Conservation (phyloP, 805 yeast species). For the Barnettozyma sucrosica region DNA sequence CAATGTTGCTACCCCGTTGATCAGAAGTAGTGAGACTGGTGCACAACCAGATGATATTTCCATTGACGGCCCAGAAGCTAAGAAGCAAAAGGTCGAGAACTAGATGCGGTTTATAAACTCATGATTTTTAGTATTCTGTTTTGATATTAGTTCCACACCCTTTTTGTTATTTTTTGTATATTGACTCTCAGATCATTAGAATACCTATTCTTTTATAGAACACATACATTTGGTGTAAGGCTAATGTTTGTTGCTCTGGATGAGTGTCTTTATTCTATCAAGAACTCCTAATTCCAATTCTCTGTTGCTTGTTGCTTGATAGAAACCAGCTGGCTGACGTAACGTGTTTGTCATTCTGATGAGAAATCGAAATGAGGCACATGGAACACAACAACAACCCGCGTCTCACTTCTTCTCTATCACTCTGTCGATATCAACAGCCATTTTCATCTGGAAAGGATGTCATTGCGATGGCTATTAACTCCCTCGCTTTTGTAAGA, state of each 20-base stretch:
- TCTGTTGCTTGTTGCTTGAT: too few species aligned
- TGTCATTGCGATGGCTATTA: not conserved
- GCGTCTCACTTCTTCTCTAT: too few species aligned
- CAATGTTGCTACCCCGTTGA: slow-evolving; percentile 52
- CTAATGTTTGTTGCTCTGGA: not conserved
- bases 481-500: not conserved
- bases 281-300: too few species aligned
- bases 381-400: too few species aligned
- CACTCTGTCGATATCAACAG: too few species aligned
- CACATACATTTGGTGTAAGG: not conserved
- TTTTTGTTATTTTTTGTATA: not conserved
- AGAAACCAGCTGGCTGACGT: too few species aligned
- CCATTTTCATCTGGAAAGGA: not conserved
- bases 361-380: too few species aligned
- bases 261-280: too few species aligned
- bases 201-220: not conserved
- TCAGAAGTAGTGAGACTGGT: slow-evolving; percentile 24
- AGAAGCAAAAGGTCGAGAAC: slow-evolving; percentile 27
- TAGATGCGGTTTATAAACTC: slow-evolving; percentile 6
- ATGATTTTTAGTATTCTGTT: not conserved
- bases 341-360: too few species aligned
- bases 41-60: slow-evolving; percentile 20
- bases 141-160: not conserved
- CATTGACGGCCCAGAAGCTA: slow-evolving; percentile 25
- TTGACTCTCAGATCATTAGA: slow-evolving; percentile 3